phyloP scores from a whole-genome alignment of 441 rosid species.

The Pelargonium citronellum region DNA sequence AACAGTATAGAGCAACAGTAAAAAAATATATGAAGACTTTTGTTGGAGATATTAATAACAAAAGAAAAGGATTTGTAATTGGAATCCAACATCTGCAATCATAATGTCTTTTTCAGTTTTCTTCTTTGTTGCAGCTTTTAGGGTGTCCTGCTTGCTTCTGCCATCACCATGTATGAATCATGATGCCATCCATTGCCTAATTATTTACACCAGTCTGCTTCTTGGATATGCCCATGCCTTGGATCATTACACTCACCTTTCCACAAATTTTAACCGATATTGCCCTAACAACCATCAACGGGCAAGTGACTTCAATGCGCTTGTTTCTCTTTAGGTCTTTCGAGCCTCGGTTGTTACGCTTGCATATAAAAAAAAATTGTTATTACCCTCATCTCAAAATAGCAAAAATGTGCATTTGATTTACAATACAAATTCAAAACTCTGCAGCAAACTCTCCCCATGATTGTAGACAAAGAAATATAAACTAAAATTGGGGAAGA shows the following conservation, averaged over 20 bases:
- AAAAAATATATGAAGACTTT: not conserved
- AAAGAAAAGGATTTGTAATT: not conserved
- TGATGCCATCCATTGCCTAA: constrained; percentile 2
- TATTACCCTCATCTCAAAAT: too few relatives aligned
- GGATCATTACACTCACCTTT: constrained; percentile 1
- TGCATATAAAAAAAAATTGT: too few relatives aligned
- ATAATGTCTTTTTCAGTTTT: not conserved
- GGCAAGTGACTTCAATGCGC: too few relatives aligned
- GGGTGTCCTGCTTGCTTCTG: not conserved
- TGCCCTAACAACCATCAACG: too few relatives aligned
- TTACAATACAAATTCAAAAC: too few relatives aligned
- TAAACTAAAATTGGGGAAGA: not conserved
- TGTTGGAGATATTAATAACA: not conserved
- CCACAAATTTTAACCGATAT: too few relatives aligned
- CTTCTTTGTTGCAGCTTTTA: not conserved
- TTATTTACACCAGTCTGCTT: not conserved
- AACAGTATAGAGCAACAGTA: too few relatives aligned
- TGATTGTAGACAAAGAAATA: too few relatives aligned
- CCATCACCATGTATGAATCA: not conserved
- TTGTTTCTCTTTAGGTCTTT: too few relatives aligned
- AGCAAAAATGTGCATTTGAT: too few relatives aligned
- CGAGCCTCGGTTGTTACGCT: too few relatives aligned
- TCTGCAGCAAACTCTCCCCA: too few relatives aligned
- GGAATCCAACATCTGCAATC: not conserved
- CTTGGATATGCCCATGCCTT: not conserved